A percentile compares a stretch with the other conserved stretches of the same genome.
Conservation (phyloP, 2,329 filamentous ascomycete species). For the Zarea fungicola region DNA sequence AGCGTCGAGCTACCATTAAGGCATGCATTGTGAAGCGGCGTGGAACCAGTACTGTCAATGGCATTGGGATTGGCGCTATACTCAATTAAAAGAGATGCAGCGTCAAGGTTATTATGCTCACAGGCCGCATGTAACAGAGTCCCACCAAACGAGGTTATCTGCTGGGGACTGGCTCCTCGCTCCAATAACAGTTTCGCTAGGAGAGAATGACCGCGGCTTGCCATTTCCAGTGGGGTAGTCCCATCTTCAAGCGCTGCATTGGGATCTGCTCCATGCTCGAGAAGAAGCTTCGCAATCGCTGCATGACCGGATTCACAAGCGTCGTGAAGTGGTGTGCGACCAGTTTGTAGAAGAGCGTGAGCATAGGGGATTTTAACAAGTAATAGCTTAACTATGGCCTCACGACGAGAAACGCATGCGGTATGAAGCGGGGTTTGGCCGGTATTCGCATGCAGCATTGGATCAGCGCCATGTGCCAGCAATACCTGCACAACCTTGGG, state of each 20-base stretch:
- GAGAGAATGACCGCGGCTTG: not conserved
- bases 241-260: not conserved
- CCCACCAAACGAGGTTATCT: not conserved
- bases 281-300: not conserved
- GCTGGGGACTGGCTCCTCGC: not conserved
- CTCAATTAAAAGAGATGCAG: not conserved
- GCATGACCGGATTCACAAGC: not conserved
- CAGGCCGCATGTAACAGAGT: not conserved
- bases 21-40: not conserved
- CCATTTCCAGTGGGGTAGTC: slow-evolving; percentile 1
- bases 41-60: not conserved
- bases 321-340: slow-evolving; percentile 1
- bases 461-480: not conserved
- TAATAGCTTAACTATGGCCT: not conserved
- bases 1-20: not conserved
- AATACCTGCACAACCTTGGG: not conserved
- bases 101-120: not conserved
- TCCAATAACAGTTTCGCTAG: slow-evolving; percentile 5
- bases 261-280: slow-evolving; percentile 6
- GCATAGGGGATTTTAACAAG: not conserved
- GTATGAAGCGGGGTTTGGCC: not conserved
- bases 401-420: not conserved
- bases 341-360: not conserved
- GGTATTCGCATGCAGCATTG: not conserved
- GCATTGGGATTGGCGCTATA: not conserved